phyloP scores from a whole-genome alignment of 768 basidiomycete species.

The Suillus fuscotomentosus region DNA sequence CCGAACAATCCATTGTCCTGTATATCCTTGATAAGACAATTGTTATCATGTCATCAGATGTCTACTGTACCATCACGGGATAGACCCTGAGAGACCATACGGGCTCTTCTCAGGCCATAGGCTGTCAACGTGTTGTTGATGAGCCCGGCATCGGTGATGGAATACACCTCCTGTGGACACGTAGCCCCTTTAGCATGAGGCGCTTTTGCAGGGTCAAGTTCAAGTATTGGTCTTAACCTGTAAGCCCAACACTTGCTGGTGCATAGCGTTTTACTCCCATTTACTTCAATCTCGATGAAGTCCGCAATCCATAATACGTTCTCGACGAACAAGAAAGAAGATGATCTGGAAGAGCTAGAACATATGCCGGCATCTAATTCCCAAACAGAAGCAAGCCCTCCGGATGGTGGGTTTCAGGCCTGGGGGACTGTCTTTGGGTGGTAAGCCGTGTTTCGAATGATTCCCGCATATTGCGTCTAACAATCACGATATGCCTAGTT shows the following conservation, averaged over 20 bases:
- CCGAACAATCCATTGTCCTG: not conserved
- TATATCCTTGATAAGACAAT: too few relatives aligned
- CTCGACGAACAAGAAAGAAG: not conserved
- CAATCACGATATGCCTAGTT: slow-evolving; percentile 6
- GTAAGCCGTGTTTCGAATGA: not conserved
- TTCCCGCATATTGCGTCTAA: not conserved
- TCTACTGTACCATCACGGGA: too few relatives aligned
- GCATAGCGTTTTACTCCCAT: not conserved
- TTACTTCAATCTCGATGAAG: not conserved
- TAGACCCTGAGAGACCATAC: too few relatives aligned
- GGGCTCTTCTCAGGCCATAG: too few relatives aligned
- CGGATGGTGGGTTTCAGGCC: slow-evolving; percentile 12
- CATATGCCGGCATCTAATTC: not conserved
- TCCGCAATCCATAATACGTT: not conserved
- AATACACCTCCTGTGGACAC: too few relatives aligned
- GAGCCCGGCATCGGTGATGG: too few relatives aligned
- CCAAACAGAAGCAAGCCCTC: not conserved
- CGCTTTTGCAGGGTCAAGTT: not conserved
- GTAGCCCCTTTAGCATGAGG: not conserved
- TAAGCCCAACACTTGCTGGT: not conserved
- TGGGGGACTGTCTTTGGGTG: slow-evolving; percentile 13
- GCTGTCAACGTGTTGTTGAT: too few relatives aligned
- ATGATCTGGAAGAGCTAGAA: not conserved
- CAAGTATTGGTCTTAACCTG: not conserved
- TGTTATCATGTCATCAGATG: too few relatives aligned